These are phyloP conservation scores for Dioscorea alata DNA, from an alignment of 106 monocot species.

Conservation along the genomic window DNA sequence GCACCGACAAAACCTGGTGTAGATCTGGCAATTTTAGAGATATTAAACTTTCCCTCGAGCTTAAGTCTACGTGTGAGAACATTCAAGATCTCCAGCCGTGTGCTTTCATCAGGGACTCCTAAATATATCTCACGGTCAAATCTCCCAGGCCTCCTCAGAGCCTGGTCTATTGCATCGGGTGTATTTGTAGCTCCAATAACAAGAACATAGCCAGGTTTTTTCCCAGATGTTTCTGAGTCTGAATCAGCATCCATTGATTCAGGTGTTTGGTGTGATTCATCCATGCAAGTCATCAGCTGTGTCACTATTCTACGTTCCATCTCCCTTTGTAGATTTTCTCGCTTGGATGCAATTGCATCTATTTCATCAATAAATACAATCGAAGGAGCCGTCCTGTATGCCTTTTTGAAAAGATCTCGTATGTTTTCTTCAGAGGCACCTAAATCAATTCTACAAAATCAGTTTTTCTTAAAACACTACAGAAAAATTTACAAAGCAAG, in stretches of 20 bases:
- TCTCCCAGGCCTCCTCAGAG: constrained; percentile 79
- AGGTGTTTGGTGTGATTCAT: constrained; percentile 66
- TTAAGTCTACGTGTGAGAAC: constrained; percentile 50
- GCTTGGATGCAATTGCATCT: constrained; percentile 96
- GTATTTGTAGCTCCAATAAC: constrained; percentile 99
- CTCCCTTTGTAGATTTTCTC: constrained; percentile 81
- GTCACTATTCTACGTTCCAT: constrained; percentile 96
- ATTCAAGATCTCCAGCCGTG: constrained; percentile 55
- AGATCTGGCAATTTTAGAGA: constrained; percentile 72
- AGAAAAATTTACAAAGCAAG: too few relatives aligned
- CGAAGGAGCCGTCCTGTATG: constrained; percentile 80
- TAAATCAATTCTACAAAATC: constrained; percentile 2
- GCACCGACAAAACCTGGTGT: constrained; percentile 96
- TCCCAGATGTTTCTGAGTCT: constrained; percentile 31
- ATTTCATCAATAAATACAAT: constrained; percentile 97
- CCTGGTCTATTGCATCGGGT: constrained; percentile 88
- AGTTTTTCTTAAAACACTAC: too few relatives aligned
- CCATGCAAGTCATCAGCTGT: constrained; percentile 97
- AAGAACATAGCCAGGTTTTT: constrained; percentile 73
- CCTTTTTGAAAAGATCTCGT: constrained; percentile 79
- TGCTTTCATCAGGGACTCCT: constrained; percentile 83
- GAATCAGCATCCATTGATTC: constrained; percentile 17
- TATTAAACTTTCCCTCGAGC: constrained; percentile 59
- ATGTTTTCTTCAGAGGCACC: constrained; percentile 95
- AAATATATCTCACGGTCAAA: constrained; percentile 79